A percentile compares a stretch with the other conserved stretches of the same genome.
Conservation (phyloP, 2,329 filamentous ascomycete species). For the Microdochium bolleyi region DNA sequence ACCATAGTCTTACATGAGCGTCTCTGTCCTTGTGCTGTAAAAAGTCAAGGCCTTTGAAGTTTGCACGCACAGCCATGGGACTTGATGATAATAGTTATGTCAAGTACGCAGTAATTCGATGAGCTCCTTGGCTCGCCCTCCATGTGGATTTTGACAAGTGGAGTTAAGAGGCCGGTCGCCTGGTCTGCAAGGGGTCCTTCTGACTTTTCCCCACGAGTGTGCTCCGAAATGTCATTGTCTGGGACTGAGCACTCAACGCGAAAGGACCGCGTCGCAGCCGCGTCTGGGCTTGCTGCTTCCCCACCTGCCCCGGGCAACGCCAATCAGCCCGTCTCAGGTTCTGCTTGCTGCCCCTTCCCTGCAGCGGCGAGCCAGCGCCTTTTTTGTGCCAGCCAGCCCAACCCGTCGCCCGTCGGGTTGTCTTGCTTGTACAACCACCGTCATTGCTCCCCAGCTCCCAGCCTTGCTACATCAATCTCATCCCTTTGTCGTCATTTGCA, state of each 20-base stretch:
- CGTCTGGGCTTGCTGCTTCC: neutral
- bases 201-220: neutral
- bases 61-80: no score
- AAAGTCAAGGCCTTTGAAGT: no score
- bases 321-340: neutral
- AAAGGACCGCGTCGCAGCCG: neutral
- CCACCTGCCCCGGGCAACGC: neutral
- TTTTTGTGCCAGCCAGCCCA: neutral
- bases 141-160: no score
- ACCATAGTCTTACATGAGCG: no score
- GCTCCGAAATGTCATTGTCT: no score
- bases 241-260: conserved; percentile 1
- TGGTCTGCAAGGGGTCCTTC: neutral
- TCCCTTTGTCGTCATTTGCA: neutral
- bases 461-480: neutral
- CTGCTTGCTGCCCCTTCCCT: neutral
- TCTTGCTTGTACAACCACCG: neutral
- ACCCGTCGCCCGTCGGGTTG: neutral
- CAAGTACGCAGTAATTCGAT: no score
- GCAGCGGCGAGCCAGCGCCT: neutral
- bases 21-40: no score
- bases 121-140: no score
- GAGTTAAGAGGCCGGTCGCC: no score
- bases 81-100: no score
- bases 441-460: neutral